Evolutionary conservation across 169 alveolate genomes (phyloP), one percentile per base, ranked within the genome.

Genomic region (Babesia bovis): DNA sequence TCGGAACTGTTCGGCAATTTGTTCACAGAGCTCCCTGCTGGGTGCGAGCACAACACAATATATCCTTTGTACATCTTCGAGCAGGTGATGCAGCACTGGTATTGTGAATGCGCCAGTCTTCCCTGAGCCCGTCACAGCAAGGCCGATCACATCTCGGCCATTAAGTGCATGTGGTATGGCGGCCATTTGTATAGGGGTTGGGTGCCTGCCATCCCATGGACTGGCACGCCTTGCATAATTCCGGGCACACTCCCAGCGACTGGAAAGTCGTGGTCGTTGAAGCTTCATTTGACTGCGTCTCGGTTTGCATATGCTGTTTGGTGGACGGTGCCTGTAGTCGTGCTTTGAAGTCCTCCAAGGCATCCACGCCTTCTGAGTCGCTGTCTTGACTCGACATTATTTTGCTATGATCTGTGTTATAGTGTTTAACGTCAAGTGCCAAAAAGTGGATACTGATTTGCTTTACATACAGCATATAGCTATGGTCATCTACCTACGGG

Each of bases 11-110:
- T 97, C 99, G 3, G 96, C 91, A 33, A 98, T 97, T 71, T 98
- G 98, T 59, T 97, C 96, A 68, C 99, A 97, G 17, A 98, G 92
- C 87, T 98, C 99, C 55, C 99, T 92, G 21, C 99, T 98, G 21
- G 99, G 99, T 0, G 99, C 93, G 56, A 97, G 85, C 5, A 94
- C 92, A 15, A 94, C 79, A 3, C 98, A 97, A 79, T 82, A 95
- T 72, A 93, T 88, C 59, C 95, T 85, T 30, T 90, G 83, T 32
- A 95, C 97, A 28, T 90, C 87, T 26, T 93, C 94, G 19, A 96
- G 90, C 47, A 96, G 84, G 40, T 77, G 78, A 88, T 98, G 98
- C 36, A 98, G 85, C 26, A 97, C 92, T 36, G 99, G 99, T 47
- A 97, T 82, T 3, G 96, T 96, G 79, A 96, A 97, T 26, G 99